Percentiles rank a stretch among this genome's conserved stretches.
Conservation (phyloP, 78 protist genomes). For the Acrasis kona region DNA sequence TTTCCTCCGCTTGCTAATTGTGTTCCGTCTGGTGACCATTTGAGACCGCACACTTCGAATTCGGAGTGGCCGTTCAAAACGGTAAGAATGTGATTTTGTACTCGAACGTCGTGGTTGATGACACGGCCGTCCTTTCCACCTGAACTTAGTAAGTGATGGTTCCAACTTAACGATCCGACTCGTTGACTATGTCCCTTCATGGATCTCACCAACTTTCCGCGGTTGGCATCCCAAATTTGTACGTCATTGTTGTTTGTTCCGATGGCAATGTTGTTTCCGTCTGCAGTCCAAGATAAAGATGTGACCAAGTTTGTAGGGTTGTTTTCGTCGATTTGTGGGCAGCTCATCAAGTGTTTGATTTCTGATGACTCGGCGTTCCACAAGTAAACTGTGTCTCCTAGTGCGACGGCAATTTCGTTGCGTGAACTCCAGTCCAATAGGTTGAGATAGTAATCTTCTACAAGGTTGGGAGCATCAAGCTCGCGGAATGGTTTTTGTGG, state of each 20-base stretch:
- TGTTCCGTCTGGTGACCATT: conserved; percentile 91
- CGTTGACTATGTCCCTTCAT: conserved; percentile 87
- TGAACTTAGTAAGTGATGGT: conserved; percentile 66
- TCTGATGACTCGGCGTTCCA: conserved; percentile 91
- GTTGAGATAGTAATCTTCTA: conserved; percentile 96
- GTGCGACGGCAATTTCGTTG: conserved; percentile 91
- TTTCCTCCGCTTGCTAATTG: conserved; percentile 98
- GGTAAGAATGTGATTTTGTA: conserved; percentile 7
- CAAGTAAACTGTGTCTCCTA: conserved; percentile 86
- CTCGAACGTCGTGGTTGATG: conserved; percentile 88
- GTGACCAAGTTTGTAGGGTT: conserved; percentile 80
- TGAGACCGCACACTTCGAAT: conserved; percentile 95
- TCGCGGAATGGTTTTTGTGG: conserved; percentile 60
- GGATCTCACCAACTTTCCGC: conserved; percentile 45
- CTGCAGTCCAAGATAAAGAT: conserved; percentile 66
- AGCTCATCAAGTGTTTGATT: conserved; percentile 48
- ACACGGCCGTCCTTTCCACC: conserved; percentile 85
- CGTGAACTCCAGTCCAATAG: conserved; percentile 90
- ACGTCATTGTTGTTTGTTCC: conserved; percentile 76
- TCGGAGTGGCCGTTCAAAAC: conserved; percentile 75
- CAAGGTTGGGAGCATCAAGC: conserved; percentile 90
- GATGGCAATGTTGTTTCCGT: conserved; percentile 84
- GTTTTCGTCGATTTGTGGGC: conserved; percentile 22
- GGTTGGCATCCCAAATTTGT: conserved; percentile 83
- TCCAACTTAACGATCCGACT: conserved; percentile 97